Conservation (phyloP, 2,329 filamentous ascomycete genomes). For the Raffaelea ambrosiae region DNA sequence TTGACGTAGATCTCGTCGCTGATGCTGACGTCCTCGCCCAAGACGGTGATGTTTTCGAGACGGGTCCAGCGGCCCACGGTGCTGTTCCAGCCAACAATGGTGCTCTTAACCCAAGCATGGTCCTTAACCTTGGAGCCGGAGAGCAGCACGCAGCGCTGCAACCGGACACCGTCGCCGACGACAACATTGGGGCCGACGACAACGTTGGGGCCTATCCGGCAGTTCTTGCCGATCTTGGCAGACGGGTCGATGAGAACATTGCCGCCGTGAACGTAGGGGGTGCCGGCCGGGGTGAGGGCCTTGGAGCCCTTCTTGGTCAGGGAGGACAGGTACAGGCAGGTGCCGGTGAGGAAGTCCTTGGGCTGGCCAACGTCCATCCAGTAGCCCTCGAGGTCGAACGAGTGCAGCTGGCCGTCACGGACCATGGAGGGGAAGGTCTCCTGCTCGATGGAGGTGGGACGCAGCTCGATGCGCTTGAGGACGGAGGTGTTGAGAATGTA, state of each 20-base stretch:
- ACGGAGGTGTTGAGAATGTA: slow-evolving; percentile 95
- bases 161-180: slow-evolving; percentile 84
- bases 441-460: slow-evolving; percentile 95
- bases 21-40: slow-evolving; percentile 95
- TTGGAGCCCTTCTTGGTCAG: slow-evolving; percentile 85
- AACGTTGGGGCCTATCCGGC: slow-evolving; percentile 94
- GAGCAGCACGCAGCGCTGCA: slow-evolving; percentile 88
- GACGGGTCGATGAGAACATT: slow-evolving; percentile 93
- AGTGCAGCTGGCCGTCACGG: slow-evolving; percentile 83
- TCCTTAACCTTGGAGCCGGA: slow-evolving; percentile 93
- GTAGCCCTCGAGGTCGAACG: slow-evolving; percentile 93
- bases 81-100: slow-evolving; percentile 98
- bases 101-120: slow-evolving; percentile 97
- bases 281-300: slow-evolving; percentile 62
- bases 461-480: slow-evolving; percentile 84
- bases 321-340: slow-evolving; percentile 90
- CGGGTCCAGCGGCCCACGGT: slow-evolving; percentile 91
- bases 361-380: slow-evolving; percentile 99
- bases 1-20: slow-evolving; percentile 99
- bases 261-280: slow-evolving; percentile 80
- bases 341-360: slow-evolving; percentile 95
- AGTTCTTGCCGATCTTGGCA: slow-evolving; percentile 96
- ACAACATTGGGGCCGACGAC: slow-evolving; percentile 90
- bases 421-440: slow-evolving; percentile 96
- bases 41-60: slow-evolving; percentile 94